phyloP scores from a whole-genome alignment of 2,329 filamentous ascomycete genomes.

The Aspergillus puulaauensis region DNA sequence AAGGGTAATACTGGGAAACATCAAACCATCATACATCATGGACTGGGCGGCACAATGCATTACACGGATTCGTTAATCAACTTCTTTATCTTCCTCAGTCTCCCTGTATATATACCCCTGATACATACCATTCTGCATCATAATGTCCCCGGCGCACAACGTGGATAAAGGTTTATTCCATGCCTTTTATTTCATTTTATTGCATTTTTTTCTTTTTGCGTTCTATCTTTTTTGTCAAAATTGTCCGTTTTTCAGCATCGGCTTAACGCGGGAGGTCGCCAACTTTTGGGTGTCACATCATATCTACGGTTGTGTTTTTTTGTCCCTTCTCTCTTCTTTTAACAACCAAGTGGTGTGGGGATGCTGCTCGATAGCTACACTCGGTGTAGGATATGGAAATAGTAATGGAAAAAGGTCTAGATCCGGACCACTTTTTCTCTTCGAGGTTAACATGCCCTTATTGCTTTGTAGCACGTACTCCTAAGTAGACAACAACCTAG shows the following conservation, averaged over 20 bases:
- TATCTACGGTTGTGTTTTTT: background rate
- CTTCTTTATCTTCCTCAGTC: background rate
- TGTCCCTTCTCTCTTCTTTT: background rate
- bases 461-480: no score
- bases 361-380: background rate
- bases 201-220: background rate
- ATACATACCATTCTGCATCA: conserved; percentile 1
- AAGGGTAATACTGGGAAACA: background rate
- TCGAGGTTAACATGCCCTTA: background rate
- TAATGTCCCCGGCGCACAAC: conserved; percentile 9
- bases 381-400: background rate
- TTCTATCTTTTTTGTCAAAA: background rate
- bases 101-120: conserved; percentile 8
- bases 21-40: background rate
- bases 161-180: conserved; percentile 4
- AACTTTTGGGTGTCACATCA: background rate
- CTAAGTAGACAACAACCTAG: no score
- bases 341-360: background rate
- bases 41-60: background rate
- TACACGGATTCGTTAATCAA: background rate
- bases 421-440: background rate
- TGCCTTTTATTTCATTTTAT: background rate
- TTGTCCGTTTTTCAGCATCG: background rate
- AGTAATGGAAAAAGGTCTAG: background rate
- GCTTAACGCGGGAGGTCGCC: background rate